phyloP scores from a whole-genome alignment of 2,329 filamentous ascomycete species.

The Penicillium sp. region DNA sequence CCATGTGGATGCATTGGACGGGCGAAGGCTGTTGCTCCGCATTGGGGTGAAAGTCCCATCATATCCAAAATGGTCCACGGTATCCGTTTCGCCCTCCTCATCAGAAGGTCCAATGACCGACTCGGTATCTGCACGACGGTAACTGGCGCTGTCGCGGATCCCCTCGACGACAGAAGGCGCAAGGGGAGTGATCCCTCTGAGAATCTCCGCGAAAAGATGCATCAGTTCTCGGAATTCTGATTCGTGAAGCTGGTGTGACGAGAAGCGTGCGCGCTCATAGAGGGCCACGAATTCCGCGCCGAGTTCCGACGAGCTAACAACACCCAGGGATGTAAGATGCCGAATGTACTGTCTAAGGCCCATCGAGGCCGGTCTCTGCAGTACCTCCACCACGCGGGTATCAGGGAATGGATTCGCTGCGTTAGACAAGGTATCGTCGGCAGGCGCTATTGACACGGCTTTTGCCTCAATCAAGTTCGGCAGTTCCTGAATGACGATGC shows the following conservation, averaged over 20 bases:
- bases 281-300: conserved; percentile 65
- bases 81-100: conserved; percentile 43
- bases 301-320: conserved; percentile 57
- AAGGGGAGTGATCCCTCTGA: conserved; percentile 72
- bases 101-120: conserved; percentile 42
- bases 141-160: conserved; percentile 29
- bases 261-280: conserved; percentile 88
- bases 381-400: conserved; percentile 66
- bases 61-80: conserved; percentile 28
- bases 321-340: conserved; percentile 67
- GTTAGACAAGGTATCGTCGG: conserved; percentile 50
- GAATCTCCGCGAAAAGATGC: conserved; percentile 77
- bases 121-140: conserved; percentile 27
- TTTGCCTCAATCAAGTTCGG: conserved; percentile 90
- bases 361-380: conserved; percentile 71
- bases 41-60: conserved; percentile 23
- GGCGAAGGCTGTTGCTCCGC: conserved; percentile 29
- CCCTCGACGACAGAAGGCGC: conserved; percentile 56
- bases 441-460: conserved; percentile 79
- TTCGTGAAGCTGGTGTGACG: conserved; percentile 67
- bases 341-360: conserved; percentile 76
- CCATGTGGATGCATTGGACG: conserved; percentile 32
- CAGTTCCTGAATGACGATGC: conserved; percentile 76
- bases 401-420: conserved; percentile 56
- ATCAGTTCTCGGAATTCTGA: conserved; percentile 75